A percentile compares a stretch with the other conserved stretches of the same genome.
Evolutionary conservation across 1,284 basidiomycete species (phyloP).

Genomic region (Moesziomyces sp.): DNA sequence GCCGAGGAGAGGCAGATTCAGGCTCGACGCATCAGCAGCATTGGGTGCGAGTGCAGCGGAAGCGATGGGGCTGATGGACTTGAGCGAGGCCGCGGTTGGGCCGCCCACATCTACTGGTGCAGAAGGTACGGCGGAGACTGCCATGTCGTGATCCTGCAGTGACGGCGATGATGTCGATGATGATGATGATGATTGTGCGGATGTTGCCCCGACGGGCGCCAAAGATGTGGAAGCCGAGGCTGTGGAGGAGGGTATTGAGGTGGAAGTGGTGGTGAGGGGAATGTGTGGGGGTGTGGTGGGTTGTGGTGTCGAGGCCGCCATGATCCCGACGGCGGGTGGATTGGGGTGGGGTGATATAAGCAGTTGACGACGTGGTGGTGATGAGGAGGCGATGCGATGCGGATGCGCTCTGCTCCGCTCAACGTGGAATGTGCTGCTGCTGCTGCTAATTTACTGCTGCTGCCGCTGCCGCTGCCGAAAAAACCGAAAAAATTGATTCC

Average conservation of each 20-base stretch:
- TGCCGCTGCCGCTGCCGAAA: too few species aligned
- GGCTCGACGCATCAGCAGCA: slow-evolving; percentile 1
- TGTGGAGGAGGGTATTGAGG: slow-evolving; percentile 2
- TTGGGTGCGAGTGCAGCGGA: slow-evolving; percentile 12
- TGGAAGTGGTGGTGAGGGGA: slow-evolving; percentile 1
- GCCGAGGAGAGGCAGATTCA: slow-evolving; percentile 18
- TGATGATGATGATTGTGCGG: slow-evolving; percentile 7
- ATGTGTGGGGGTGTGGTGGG: not conserved
- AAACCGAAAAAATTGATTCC: too few species aligned
- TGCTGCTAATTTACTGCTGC: too few species aligned
- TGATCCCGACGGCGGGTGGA: not conserved
- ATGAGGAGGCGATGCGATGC: not conserved
- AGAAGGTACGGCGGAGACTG: slow-evolving; percentile 20
- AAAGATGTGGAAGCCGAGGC: slow-evolving; percentile 2
- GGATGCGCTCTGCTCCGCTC: too few species aligned
- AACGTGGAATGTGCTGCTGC: too few species aligned
- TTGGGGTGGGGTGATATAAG: not conserved
- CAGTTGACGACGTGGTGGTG: slow-evolving; percentile 1
- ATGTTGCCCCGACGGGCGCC: slow-evolving; percentile 13
- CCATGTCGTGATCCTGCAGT: slow-evolving; percentile 28
- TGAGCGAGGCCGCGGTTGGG: slow-evolving; percentile 4
- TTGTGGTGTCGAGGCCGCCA: slow-evolving; percentile 1
- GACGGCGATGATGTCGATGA: slow-evolving; percentile 20
- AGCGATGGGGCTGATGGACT: slow-evolving; percentile 22
- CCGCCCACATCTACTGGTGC: slow-evolving; percentile 7